Evolutionary conservation across 2,329 filamentous ascomycete genomes (phyloP).

Genomic region (Claviceps pazoutovae): DNA sequence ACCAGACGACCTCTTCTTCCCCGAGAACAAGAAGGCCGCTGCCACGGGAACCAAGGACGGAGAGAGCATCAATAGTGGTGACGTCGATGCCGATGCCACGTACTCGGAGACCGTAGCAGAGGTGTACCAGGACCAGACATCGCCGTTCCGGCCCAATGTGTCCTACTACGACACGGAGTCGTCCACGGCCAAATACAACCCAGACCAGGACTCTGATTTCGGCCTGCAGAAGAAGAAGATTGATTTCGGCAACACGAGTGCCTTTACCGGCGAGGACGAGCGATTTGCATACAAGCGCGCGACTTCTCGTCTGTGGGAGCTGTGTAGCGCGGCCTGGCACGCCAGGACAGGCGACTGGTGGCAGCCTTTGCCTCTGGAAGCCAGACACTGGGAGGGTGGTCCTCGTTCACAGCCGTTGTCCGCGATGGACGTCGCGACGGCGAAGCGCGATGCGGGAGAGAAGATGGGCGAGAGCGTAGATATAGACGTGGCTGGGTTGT

Average conservation of each 20-base stretch:
- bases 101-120: constrained; percentile 38
- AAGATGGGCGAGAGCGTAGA: constrained; percentile 21
- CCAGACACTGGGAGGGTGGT: constrained; percentile 51
- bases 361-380: constrained; percentile 50
- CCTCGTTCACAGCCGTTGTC: constrained; percentile 11
- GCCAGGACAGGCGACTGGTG: constrained; percentile 52
- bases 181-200: constrained; percentile 34
- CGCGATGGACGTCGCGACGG: constrained; percentile 2
- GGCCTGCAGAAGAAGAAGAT: constrained; percentile 24
- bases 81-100: constrained; percentile 27
- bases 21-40: constrained; percentile 30
- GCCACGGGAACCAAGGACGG: not conserved
- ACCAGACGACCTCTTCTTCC: constrained; percentile 68
- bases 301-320: constrained; percentile 66
- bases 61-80: constrained; percentile 13
- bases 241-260: constrained; percentile 55
- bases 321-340: constrained; percentile 64
- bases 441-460: constrained; percentile 11
- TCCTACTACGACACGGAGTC: constrained; percentile 44
- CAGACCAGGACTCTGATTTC: constrained; percentile 45
- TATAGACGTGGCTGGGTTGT: constrained; percentile 25
- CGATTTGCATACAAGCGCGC: constrained; percentile 70
- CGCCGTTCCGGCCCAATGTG: constrained; percentile 68
- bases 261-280: constrained; percentile 70
- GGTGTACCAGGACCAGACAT: constrained; percentile 63